Percentiles rank a stretch among this genome's conserved stretches.
phyloP scores from a whole-genome alignment of 2,329 filamentous ascomycete species.

The Aspergillus sp. region DNA sequence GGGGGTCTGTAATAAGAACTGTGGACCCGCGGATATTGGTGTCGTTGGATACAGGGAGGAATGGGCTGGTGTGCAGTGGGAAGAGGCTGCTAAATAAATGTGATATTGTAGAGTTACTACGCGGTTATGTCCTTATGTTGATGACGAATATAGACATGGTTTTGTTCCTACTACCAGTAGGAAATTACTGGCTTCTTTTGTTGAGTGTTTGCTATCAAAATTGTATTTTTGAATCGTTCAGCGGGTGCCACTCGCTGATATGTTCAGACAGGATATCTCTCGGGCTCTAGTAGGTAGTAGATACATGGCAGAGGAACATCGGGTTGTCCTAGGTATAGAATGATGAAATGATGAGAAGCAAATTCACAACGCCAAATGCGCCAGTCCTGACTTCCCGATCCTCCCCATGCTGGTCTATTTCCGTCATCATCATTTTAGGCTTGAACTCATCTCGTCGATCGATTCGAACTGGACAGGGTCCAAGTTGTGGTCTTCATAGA shows the following conservation, averaged over 20 bases:
- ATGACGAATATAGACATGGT: conserved; percentile 15
- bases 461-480: conserved; percentile 9
- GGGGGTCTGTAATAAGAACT: conserved; percentile 80
- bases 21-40: conserved; percentile 62
- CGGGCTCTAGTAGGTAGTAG: not conserved
- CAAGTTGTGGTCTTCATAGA: conserved; percentile 3
- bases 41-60: conserved; percentile 83
- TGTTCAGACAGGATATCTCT: not conserved
- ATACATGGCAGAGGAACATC: conserved; percentile 1
- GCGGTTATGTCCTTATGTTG: conserved; percentile 17
- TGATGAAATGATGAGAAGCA: conserved; percentile 21
- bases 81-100: conserved; percentile 55
- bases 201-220: not conserved
- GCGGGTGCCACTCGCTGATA: not conserved
- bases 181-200: not conserved
- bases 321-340: not conserved
- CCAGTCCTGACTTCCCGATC: conserved; percentile 24
- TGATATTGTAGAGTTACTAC: not conserved
- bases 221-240: not conserved
- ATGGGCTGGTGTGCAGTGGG: conserved; percentile 98
- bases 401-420: conserved; percentile 21
- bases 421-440: conserved; percentile 19
- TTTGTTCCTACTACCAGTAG: not conserved
- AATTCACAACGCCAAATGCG: conserved; percentile 29
- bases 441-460: conserved; percentile 16